Evolutionary conservation across 331 rosid species (phyloP).

Genomic region (Rhamnella rubrinervis): DNA sequence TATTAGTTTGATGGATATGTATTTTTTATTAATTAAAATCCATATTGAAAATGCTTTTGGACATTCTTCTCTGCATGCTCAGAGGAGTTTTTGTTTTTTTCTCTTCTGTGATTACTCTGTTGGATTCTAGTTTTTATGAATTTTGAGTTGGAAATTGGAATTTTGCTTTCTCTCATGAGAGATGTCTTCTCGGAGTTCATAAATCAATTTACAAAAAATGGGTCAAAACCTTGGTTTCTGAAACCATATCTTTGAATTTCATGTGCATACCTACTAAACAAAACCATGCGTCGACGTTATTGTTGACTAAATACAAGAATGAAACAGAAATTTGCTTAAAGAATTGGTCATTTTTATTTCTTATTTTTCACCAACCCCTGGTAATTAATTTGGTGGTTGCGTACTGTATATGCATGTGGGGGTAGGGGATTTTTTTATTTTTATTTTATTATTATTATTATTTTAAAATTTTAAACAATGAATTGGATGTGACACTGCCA

Average conservation of each 20-base stretch:
- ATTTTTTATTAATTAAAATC: slow-evolving; percentile 3
- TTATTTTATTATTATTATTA: no score
- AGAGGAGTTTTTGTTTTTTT: slow-evolving; percentile 31
- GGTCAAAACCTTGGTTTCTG: slow-evolving; percentile 44
- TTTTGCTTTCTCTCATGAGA: slow-evolving; percentile 34
- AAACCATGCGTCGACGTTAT: no score
- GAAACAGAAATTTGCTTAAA: no score
- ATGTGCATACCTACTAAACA: slow-evolving; percentile 18
- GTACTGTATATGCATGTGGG: no score
- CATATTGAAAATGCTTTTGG: slow-evolving; percentile 37
- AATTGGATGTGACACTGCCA: no score
- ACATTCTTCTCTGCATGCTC: slow-evolving; percentile 69
- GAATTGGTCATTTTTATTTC: no score
- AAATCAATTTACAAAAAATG: slow-evolving; percentile 11
- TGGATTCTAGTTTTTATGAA: slow-evolving; percentile 38
- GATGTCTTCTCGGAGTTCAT: slow-evolving; percentile 47
- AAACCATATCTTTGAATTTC: slow-evolving; percentile 52
- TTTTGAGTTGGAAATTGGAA: slow-evolving; percentile 45
- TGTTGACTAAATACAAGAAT: no score
- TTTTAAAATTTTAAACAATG: no score
- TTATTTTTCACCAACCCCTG: no score
- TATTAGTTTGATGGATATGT: background rate
- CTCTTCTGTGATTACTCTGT: slow-evolving; percentile 43
- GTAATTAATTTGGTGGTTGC: no score
- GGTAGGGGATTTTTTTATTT: no score